Conservation (phyloP, 768 basidiomycete genomes). For the Cystofilobasidium ferigula region DNA sequence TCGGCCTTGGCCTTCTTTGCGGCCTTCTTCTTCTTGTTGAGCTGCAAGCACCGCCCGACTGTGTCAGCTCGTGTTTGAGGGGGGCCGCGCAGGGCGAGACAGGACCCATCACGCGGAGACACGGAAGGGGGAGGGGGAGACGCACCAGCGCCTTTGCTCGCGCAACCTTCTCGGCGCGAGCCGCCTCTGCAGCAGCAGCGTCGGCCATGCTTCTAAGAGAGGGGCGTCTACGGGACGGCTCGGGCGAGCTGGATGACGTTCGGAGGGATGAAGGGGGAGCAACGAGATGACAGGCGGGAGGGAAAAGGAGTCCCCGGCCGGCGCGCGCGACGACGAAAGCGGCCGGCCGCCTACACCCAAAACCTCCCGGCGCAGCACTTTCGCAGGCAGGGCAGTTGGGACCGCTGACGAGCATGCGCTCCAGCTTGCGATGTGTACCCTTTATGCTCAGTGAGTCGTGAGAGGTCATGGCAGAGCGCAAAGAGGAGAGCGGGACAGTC, state of each 20-base stretch:
- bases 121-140: background rate
- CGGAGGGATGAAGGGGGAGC: background rate
- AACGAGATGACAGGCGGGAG: background rate
- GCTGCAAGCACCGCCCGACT: background rate
- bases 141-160: conserved; percentile 19
- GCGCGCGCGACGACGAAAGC: no score
- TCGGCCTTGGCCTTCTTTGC: conserved; percentile 14
- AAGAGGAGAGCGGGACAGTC: no score
- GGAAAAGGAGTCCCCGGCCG: no score
- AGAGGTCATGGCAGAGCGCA: no score
- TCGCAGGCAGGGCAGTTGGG: no score
- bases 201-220: conserved; percentile 14
- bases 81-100: no score
- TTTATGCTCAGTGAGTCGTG: no score
- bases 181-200: conserved; percentile 9
- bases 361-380: no score
- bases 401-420: no score
- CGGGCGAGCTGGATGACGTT: background rate
- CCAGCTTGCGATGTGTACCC: no score
- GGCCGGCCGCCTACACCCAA: no score
- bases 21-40: conserved; percentile 15
- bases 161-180: conserved; percentile 16
- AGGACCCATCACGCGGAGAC: no score
- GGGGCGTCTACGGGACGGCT: background rate
- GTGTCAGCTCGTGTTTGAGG: background rate